Percentiles rank a stretch among this genome's conserved stretches.
phyloP scores from a whole-genome alignment of 257 asterid species.

The Jacaranda copaia region DNA sequence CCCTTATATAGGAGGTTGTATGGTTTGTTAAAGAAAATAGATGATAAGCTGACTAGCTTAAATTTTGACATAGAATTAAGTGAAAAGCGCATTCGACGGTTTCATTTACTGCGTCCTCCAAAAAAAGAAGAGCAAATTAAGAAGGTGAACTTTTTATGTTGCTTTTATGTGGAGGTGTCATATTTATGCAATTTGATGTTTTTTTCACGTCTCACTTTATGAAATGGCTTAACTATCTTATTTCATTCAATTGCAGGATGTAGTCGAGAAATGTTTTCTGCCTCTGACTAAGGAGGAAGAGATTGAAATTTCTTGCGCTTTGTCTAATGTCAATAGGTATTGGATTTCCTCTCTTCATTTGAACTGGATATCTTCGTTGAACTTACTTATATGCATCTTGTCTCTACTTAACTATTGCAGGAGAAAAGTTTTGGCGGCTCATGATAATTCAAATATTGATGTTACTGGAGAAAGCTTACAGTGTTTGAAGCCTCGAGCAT shows the following conservation, averaged over 20 bases:
- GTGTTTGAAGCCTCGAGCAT: conserved; percentile 74
- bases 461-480: conserved; percentile 75
- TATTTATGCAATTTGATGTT: conserved; percentile 24
- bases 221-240: background rate
- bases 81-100: conserved; percentile 34
- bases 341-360: conserved; percentile 5
- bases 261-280: conserved; percentile 65
- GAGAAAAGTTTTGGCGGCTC: conserved; percentile 65
- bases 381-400: conserved; percentile 31
- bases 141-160: conserved; percentile 49
- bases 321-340: conserved; percentile 61
- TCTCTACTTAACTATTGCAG: conserved; percentile 46
- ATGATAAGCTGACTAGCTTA: conserved; percentile 39
- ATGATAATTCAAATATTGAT: conserved; percentile 74
- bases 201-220: conserved; percentile 20
- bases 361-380: background rate
- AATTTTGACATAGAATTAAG: conserved; percentile 43
- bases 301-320: conserved; percentile 48
- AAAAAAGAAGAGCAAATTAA: conserved; percentile 51
- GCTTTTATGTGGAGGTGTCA: background rate
- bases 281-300: conserved; percentile 72
- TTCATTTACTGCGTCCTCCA: conserved; percentile 42
- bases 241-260: conserved; percentile 56
- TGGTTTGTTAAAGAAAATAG: conserved; percentile 33
- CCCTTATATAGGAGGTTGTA: conserved; percentile 42